phyloP scores from a whole-genome alignment of 1,284 basidiomycete genomes.

The Cutaneotrichosporon cavernicola region DNA sequence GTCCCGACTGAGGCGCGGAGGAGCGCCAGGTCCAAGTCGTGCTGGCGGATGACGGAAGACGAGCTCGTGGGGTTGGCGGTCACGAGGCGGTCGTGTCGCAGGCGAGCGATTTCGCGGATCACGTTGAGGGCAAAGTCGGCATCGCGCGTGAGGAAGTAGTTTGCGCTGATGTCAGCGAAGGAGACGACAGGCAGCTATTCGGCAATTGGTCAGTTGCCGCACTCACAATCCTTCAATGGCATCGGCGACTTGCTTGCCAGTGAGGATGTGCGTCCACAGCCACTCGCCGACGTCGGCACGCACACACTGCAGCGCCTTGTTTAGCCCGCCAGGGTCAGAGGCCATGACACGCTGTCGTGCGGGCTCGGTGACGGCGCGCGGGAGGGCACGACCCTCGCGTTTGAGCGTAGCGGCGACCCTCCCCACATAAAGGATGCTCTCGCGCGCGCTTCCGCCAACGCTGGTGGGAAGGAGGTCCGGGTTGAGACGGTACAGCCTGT shows the following conservation, averaged over 20 bases:
- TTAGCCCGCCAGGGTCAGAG: constrained; percentile 72
- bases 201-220: not conserved
- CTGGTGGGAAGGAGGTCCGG: constrained; percentile 71
- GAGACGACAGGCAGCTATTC: too few relatives aligned
- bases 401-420: constrained; percentile 80
- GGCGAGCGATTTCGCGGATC: constrained; percentile 54
- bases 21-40: constrained; percentile 58
- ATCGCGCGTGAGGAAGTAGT: constrained; percentile 82
- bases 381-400: constrained; percentile 71
- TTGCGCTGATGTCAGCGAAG: constrained; percentile 57
- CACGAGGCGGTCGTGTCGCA: constrained; percentile 63
- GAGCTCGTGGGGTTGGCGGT: constrained; percentile 62
- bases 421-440: constrained; percentile 82
- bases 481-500: constrained; percentile 53
- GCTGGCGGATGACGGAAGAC: constrained; percentile 65
- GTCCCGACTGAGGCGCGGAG: constrained; percentile 80
- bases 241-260: constrained; percentile 73
- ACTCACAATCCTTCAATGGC: constrained; percentile 69
- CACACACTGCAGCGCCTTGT: constrained; percentile 59
- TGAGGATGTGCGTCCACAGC: constrained; percentile 86
- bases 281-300: constrained; percentile 57
- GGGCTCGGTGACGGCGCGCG: constrained; percentile 62
- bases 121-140: constrained; percentile 77
- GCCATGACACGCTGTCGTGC: constrained; percentile 65
- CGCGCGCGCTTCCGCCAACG: constrained; percentile 66